Base-by-base conservation (phyloP, 1,139 yeast genomes). In the Saccharomyces pastorianus region DNA sequence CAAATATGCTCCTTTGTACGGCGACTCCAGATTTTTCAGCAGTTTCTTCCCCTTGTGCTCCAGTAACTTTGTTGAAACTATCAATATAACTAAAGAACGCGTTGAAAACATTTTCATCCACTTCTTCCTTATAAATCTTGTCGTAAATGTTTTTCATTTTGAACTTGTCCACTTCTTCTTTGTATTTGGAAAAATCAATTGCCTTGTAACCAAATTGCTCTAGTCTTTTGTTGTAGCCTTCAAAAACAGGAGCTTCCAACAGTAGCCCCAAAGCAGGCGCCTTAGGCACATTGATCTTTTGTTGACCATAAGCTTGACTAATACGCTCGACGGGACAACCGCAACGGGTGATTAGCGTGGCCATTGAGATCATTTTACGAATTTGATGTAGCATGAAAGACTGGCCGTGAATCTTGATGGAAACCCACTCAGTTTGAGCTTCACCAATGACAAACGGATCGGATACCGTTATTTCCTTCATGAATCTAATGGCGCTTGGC, bases 321-420 rank as follows among this genome's bases (percentile, higher is more conserved):
- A 93, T 88, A 61, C 96, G 80, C 20, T 78, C 77, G 31, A 81
- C 69, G 3, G 98, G 96, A 65, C 93, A 82, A 17, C 96, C 93
- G 20, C 95, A 84, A 65, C 99, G 81, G 29, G 91, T 83, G 14
- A 88, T 82, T 54, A 93, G 76, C 0, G 91, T 82, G 1, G 96
- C 96, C 96, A 93, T 86, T 28, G 97, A 95, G 56, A 95, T 89
- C 99, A 93, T 93, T 70, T 93, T 93, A 69, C 99, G 83, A 66
- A 93, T 93, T 76, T 93, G 99, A 71, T 93, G 99, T 58, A 93
- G 77, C 99, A 95, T 95, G 71, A 93, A 93, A 7, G 97, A 89
- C 72, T 93, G 99, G 3, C 99, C 99, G 68, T 93, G 99, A 58
- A 93, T 88, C 72, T 93, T 93, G 65, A 95, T 85, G 1, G 96